Conservation (phyloP, 208 protist species). For the Acanthamoeba lenticulata region DNA sequence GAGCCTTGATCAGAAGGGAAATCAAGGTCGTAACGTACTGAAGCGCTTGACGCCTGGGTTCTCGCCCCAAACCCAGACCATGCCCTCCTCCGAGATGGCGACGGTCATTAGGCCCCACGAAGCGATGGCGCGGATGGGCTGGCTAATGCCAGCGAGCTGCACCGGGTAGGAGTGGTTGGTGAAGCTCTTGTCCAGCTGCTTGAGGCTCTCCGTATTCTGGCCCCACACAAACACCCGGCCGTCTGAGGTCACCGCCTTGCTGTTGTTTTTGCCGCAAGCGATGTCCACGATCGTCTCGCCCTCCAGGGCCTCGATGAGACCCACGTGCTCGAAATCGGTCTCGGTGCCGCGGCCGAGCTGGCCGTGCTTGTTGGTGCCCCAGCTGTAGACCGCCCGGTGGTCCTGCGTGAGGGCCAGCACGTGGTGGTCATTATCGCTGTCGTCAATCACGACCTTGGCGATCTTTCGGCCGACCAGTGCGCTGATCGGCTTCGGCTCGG, state of each 20-base stretch:
- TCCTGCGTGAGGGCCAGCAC: background rate
- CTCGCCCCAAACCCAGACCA: background rate
- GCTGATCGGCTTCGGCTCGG: background rate
- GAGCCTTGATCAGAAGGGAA: background rate
- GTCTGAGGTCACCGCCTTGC: background rate
- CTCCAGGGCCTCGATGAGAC: background rate
- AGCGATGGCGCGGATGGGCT: background rate
- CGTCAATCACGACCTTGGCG: background rate
- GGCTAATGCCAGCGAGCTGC: background rate
- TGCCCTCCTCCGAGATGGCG: background rate
- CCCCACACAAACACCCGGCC: background rate
- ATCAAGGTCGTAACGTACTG: background rate
- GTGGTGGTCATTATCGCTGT: background rate
- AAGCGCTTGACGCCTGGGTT: background rate
- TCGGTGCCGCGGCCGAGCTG: background rate
- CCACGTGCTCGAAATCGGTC: background rate
- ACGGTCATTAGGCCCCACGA: background rate
- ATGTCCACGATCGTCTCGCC: constrained; percentile 10
- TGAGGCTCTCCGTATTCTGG: background rate
- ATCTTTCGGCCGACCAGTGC: background rate
- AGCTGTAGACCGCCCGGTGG: constrained; percentile 5
- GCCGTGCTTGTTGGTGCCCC: background rate
- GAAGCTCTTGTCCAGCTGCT: background rate
- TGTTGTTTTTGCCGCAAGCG: background rate
- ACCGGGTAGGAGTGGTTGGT: background rate